Conservation (phyloP, 352 stramenopile genomes). For the Globisporangium perplexum region DNA sequence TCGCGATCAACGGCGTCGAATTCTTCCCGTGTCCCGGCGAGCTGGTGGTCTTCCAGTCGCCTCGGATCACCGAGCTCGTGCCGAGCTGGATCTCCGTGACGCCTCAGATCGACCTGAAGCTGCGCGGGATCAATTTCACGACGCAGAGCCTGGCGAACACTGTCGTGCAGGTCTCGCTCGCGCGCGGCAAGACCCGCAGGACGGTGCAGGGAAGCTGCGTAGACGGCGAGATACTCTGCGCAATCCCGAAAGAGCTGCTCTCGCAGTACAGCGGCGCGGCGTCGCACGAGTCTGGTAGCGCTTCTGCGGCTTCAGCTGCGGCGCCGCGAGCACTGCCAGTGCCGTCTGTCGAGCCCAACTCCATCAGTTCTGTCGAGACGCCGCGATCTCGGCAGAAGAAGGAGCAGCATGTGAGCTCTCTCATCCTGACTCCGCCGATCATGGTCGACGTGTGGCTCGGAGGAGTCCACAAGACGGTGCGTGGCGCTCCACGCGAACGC, state of each 20-base stretch:
- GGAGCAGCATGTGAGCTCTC: background rate
- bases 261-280: background rate
- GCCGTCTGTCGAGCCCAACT: background rate
- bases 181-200: constrained; percentile 13
- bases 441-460: constrained; percentile 62
- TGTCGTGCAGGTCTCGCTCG: constrained; percentile 42
- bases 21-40: constrained; percentile 46
- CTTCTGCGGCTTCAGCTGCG: background rate
- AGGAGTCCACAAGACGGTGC: constrained; percentile 44
- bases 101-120: constrained; percentile 22
- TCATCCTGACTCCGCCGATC: constrained; percentile 23
- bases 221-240: constrained; percentile 30
- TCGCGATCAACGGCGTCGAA: constrained; percentile 66
- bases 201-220: constrained; percentile 24
- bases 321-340: too few relatives aligned
- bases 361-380: background rate
- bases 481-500: background rate
- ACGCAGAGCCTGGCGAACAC: constrained; percentile 15
- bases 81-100: constrained; percentile 46
- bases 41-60: constrained; percentile 54
- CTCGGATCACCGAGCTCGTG: constrained; percentile 40
- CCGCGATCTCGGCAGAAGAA: background rate
- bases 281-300: background rate
- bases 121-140: constrained; percentile 58
- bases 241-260: constrained; percentile 27